Conservation (phyloP, 2,329 filamentous ascomycete genomes). For the Calonectria crousiana region DNA sequence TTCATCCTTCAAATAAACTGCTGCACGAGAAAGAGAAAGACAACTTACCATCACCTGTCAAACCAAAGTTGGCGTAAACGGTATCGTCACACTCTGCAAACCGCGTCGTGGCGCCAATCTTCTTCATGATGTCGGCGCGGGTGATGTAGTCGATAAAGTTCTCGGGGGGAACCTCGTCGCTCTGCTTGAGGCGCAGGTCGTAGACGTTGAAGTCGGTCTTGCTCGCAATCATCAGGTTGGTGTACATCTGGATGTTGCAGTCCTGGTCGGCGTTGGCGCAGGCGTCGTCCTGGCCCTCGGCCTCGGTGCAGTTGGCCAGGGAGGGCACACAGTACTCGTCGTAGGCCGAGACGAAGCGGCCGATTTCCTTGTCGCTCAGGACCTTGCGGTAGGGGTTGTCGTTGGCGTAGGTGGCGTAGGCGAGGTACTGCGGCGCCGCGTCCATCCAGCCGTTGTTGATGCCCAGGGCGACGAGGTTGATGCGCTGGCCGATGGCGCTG, state of each 20-base stretch:
- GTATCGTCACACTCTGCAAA: conserved; percentile 42
- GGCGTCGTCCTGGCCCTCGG: conserved; percentile 39
- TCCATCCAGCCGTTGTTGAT: conserved; percentile 71
- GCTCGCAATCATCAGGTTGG: conserved; percentile 38
- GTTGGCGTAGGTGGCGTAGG: conserved; percentile 48
- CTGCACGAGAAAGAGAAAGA: background rate
- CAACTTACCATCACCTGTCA: conserved; percentile 40
- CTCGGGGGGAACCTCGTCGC: conserved; percentile 39
- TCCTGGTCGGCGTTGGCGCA: conserved; percentile 42
- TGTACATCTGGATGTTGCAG: conserved; percentile 46
- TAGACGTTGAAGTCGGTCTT: conserved; percentile 58
- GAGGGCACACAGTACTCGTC: conserved; percentile 40
- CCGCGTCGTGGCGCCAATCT: conserved; percentile 40
- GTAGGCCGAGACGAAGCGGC: conserved; percentile 45
- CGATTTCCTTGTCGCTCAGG: conserved; percentile 34
- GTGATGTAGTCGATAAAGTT: conserved; percentile 41
- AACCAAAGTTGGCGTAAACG: conserved; percentile 39
- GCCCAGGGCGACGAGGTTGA: conserved; percentile 65
- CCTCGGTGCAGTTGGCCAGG: conserved; percentile 40
- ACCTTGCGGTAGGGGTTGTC: conserved; percentile 50
- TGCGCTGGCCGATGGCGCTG: conserved; percentile 52
- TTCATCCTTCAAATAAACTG: background rate
- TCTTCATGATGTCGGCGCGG: conserved; percentile 37
- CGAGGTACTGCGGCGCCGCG: conserved; percentile 49
- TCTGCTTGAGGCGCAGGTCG: conserved; percentile 54